Conservation (phyloP, 108 stramenopile species). For the Fragilariopsis cylindrus region DNA sequence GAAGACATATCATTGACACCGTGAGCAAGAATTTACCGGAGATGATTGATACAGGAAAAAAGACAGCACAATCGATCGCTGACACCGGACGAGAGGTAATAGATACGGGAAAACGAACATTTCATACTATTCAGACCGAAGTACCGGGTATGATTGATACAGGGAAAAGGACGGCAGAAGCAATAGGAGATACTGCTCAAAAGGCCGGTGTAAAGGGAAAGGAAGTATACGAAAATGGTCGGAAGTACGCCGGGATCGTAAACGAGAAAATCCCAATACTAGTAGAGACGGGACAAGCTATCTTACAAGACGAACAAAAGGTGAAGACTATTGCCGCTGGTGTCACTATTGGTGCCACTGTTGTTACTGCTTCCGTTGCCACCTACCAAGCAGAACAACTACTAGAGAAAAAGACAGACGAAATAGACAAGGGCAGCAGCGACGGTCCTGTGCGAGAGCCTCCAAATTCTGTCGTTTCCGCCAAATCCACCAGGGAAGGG, state of each 20-base stretch:
- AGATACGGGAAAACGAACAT: constrained; percentile 1
- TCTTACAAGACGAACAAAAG: constrained; percentile 7
- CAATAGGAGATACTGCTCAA: constrained; percentile 3
- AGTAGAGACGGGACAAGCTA: background rate
- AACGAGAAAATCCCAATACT: background rate
- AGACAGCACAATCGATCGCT: background rate
- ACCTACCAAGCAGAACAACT: background rate
- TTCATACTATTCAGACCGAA: background rate
- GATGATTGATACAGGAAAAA: constrained; percentile 5
- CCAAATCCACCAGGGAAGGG: background rate
- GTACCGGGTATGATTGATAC: background rate
- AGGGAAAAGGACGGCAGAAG: constrained; percentile 3
- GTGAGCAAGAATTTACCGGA: background rate
- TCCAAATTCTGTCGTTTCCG: background rate
- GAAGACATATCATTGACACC: background rate
- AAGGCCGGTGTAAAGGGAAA: constrained; percentile 6
- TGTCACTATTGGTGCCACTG: background rate
- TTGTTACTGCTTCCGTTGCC: background rate
- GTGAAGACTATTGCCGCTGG: constrained; percentile 2
- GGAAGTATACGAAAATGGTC: constrained; percentile 4
- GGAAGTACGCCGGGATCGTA: background rate
- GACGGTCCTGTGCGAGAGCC: background rate
- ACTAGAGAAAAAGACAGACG: background rate
- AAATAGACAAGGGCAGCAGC: background rate
- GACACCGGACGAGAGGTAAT: background rate